Base-by-base conservation (phyloP, 2,329 filamentous ascomycete species). In the Fusarium scirpi region DNA sequence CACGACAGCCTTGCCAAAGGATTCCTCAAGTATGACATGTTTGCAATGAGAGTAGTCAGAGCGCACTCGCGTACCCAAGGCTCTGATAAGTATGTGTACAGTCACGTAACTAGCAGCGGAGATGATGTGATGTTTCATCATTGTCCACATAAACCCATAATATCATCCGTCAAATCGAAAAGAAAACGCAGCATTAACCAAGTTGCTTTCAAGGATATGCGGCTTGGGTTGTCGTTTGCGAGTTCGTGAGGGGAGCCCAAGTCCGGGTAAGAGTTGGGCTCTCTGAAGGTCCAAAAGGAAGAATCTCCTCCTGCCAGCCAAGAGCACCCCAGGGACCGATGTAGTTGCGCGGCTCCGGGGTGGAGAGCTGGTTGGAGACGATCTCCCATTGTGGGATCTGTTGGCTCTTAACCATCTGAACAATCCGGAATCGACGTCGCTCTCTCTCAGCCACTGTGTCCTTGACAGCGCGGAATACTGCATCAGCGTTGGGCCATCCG, bases 391-490 rank as follows among this genome's bases (percentile, higher is more conserved):
- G 78, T 5, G 80, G 71, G 6, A 84, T 76, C 30, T 69, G 70
- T 6, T 80, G 81, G 5, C 71, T 69, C 44, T 78, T 74, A n/a
- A 85, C 77, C 4, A 81, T 81, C 6, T 85, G 82, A 7, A 88
- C 68, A 2, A 80, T 81, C 12, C 80, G 80, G n/a, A 79, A 74
- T 15, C 89, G 86, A 54, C 86, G 83, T 13, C 80, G 80, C 78
- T 91, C 89, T 20, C 89, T 86, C 76, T 90, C 89, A 5, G 81
- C 78, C 2, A 91, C 81, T 4, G 88, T 83, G 12, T 81, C 80
- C 29, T 80, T 79, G 52, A 89, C 83, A 18, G 86, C 81, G 11
- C 82, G 82, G 61, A 84, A 82, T 22, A 86, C 82, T 27, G 83
- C 78, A 60, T 84, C 81, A 3, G 80, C 79, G 41, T 80, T 85